Base-by-base conservation (phyloP, 2,329 filamentous ascomycete genomes). In the Neopestalotiopsis rosae region DNA sequence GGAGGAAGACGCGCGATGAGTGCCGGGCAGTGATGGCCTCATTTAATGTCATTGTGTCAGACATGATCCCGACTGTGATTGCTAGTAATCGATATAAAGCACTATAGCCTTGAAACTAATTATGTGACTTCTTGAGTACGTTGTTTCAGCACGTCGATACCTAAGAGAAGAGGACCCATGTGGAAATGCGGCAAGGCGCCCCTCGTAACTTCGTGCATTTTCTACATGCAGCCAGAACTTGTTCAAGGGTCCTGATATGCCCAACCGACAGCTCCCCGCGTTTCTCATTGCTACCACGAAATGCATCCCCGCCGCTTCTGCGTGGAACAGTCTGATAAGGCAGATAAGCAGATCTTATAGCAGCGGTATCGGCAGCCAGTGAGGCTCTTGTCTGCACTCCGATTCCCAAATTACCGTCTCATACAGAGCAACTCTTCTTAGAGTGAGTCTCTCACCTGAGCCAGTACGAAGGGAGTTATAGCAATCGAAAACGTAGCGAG, bases 1-100 rank as follows among this genome's bases (percentile, higher is more conserved):
- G 34, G 3, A 62, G 59, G 24, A 62, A 62, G 34, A 62, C 59
- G 59, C 59, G 59, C n/a, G 59, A 17, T 12, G 59, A 62, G 59
- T 62, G 59, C 5, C 59, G 59, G 2, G 59, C 2, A 24, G 17
- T 24, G 9, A 62, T 40, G 14, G 59, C 59, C 59, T 40, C 59
- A 5, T 62, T 30, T 5, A 62, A 62, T 9, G 59, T 62, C 40
- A 62, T 62, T 42, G 1, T 62, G 32, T 62, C 59, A 5, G 59
- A 3, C 32, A 62, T 62, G n/a, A 28, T 13, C 59, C 59, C 24
- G 24, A 28, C 24, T 28, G 24, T 28, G 24, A 28, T 28, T 28
- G 24, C 0, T 3, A 28, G 4, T 28, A 28, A 28, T 1, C 24
- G 24, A 28, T 28, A 3, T 28, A 28, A 3, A 28, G 24, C 24